Percentiles rank a stretch among this genome's conserved stretches.
phyloP scores from a whole-genome alignment of 257 asterid species.

The Primulina huaijiensis region DNA sequence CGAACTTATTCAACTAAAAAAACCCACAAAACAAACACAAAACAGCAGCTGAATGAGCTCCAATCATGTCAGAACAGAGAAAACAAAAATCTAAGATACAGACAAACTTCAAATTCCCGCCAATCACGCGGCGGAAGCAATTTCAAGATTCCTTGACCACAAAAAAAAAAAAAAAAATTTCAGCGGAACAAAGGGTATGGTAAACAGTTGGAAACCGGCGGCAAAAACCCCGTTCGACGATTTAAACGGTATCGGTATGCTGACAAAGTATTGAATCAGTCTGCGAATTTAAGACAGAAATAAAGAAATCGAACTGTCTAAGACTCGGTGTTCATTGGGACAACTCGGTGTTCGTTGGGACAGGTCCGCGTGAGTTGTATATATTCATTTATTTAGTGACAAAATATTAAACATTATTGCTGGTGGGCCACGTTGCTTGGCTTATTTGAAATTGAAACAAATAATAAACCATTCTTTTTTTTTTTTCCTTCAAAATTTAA shows the following conservation, averaged over 20 bases:
- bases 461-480: too few species aligned
- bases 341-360: not conserved
- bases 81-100: slow-evolving; percentile 20
- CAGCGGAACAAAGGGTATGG: not conserved
- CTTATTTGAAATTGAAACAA: too few species aligned
- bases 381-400: too few species aligned
- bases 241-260: not conserved
- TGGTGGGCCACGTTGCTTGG: too few species aligned
- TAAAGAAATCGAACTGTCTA: not conserved
- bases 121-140: slow-evolving; percentile 22
- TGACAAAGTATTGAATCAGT: not conserved
- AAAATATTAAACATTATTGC: too few species aligned
- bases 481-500: too few species aligned
- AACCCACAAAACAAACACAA: not conserved
- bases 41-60: not conserved
- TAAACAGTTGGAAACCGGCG: not conserved
- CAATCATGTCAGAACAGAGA: not conserved
- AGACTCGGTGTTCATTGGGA: not conserved
- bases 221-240: not conserved
- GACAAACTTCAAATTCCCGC: slow-evolving; percentile 38
- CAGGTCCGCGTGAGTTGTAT: not conserved
- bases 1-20: not conserved
- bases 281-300: not conserved
- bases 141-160: not conserved
- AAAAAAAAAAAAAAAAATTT: not conserved